These are phyloP conservation scores for Colletotrichum euphorbiae DNA, from an alignment of 2,329 filamentous ascomycete species.

Conservation along the genomic window DNA sequence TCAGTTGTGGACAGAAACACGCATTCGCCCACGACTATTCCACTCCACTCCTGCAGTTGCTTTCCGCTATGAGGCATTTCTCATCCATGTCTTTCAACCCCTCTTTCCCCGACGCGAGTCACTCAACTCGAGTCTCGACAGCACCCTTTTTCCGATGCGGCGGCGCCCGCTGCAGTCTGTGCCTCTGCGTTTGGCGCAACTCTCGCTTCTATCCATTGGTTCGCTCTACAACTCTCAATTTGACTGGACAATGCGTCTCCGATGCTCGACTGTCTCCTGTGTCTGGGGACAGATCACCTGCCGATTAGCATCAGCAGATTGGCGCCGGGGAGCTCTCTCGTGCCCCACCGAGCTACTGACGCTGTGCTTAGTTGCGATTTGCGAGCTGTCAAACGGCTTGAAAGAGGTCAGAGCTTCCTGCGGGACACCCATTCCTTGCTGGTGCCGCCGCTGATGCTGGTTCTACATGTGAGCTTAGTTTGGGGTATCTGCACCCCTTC, in stretches of 20 bases:
- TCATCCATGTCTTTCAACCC: constrained; percentile 37
- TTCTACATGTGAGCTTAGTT: constrained; percentile 28
- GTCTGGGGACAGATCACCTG: constrained; percentile 22
- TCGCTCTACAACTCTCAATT: not conserved
- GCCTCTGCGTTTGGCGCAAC: constrained; percentile 16
- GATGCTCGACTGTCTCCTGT: constrained; percentile 17
- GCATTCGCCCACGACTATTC: constrained; percentile 1
- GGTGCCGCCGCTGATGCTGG: constrained; percentile 21
- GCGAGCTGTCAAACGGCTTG: constrained; percentile 27
- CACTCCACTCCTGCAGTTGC: constrained; percentile 33
- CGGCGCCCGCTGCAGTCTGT: constrained; percentile 28
- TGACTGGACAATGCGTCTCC: constrained; percentile 7
- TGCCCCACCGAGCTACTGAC: constrained; percentile 20
- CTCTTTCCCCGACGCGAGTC: constrained; percentile 28
- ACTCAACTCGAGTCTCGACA: constrained; percentile 20
- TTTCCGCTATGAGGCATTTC: constrained; percentile 40
- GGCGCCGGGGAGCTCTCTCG: constrained; percentile 14
- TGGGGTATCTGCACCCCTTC: constrained; percentile 34
- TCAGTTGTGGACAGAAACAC: constrained; percentile 14
- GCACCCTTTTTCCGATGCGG: constrained; percentile 29
- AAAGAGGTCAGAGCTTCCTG: constrained; percentile 26
- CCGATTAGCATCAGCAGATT: constrained; percentile 15
- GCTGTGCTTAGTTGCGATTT: constrained; percentile 9
- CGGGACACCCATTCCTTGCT: constrained; percentile 11
- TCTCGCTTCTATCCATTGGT: constrained; percentile 17